Conservation (phyloP, 2,329 filamentous ascomycete genomes). For the Penicillium brasilianum region DNA sequence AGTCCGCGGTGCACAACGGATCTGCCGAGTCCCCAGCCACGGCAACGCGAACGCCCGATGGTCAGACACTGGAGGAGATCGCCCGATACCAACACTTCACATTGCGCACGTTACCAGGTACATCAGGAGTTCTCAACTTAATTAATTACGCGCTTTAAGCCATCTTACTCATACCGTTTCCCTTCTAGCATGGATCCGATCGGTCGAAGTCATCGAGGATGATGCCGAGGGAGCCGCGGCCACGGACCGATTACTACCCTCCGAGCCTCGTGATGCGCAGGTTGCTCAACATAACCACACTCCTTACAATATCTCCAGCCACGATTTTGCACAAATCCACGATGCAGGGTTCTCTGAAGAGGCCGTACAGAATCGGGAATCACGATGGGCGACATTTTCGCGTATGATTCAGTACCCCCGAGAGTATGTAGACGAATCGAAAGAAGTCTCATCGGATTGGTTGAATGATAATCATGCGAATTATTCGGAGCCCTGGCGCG, state of each 20-base stretch:
- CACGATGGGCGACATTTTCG: conserved; percentile 54
- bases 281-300: conserved; percentile 55
- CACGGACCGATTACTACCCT: conserved; percentile 43
- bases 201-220: conserved; percentile 44
- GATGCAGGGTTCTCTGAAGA: conserved; percentile 19
- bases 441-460: conserved; percentile 53
- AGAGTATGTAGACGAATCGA: conserved; percentile 41
- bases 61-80: conserved; percentile 23
- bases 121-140: not conserved
- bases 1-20: conserved; percentile 25
- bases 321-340: conserved; percentile 19
- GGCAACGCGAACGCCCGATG: conserved; percentile 26
- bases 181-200: conserved; percentile 50
- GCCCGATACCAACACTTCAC: conserved; percentile 18
- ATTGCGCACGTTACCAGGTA: conserved; percentile 48
- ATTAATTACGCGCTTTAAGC: not conserved
- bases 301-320: conserved; percentile 39
- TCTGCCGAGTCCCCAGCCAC: conserved; percentile 28
- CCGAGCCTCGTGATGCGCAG: conserved; percentile 45
- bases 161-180: conserved; percentile 12
- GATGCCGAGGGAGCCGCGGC: conserved; percentile 42
- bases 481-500: conserved; percentile 59
- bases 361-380: conserved; percentile 39
- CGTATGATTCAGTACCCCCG: conserved; percentile 50
- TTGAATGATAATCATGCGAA: conserved; percentile 51